Evolutionary conservation across 2,329 filamentous ascomycete species (phyloP), one percentile per base, ranked within the genome.

Genomic region (Fusarium xyrophilum): DNA sequence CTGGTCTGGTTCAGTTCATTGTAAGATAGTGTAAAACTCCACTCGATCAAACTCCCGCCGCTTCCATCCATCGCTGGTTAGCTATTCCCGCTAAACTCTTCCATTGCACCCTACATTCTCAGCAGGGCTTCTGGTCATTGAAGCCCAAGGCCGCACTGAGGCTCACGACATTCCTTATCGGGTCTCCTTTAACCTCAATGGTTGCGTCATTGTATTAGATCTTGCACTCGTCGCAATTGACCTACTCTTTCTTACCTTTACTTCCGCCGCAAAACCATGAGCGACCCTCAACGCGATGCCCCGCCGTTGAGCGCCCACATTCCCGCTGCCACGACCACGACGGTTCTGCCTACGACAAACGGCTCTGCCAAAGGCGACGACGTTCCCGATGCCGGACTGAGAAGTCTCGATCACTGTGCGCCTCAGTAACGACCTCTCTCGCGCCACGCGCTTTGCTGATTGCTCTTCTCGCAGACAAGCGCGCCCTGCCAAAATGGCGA

Each of bases 401-500:
- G 88, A 78, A 93, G 91, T 77, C 82, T 93, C 60, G 88, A 96
- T 81, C 91, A 94, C 78, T 94, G 91, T 90, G 83, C 65, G 40
- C 55, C 46, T 39, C 33, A 44, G 23, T 21, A 21, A 21, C 17
- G 32, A 25, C 38, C 32, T 42, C n/a, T 38, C 23, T 25, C 60
- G 27, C 46, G 39, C 50, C 42, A 38, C 55, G 51, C 51, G 12
- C 58, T 32, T 51, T 43, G 50, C 56, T 69, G 62, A 71, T 66
- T 53, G 40, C 30, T 47, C 50, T 50, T 47, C 44, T 54, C 25
- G 38, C 39, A 97, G 93, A 97, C 81, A 93, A 91, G 76, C 88
- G 89, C 77, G 89, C 89, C 71, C 88, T 99, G 61, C 94, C 96
- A 56, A 80, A 80, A 85, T 98, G 96, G 96, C 90, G 96, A 74